Base-by-base conservation (phyloP, 768 basidiomycete species). In the Russula brevipes region DNA sequence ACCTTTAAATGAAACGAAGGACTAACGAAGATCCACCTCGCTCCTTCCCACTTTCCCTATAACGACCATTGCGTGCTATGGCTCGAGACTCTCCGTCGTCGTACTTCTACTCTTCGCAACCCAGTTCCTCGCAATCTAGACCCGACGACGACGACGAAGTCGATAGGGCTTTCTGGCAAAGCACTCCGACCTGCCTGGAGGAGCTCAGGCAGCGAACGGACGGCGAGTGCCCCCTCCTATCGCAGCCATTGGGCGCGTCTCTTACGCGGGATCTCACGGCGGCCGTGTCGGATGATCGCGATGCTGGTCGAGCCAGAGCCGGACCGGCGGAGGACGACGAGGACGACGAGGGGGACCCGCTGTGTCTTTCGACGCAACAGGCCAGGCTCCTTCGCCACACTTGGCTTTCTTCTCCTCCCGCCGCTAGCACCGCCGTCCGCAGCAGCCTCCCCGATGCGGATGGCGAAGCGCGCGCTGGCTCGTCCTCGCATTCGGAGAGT, bases 111-210 rank as follows among this genome's bases (percentile, higher is more conserved):
- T 44, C 24, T 36, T 60, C 42, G 19, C 52, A 54, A 30, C 59
- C 51, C 17, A 38, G 59, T 46, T 46, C 59, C 46, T 60, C 52
- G 42, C 44, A 45, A 17, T n/a, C 36, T 19, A 35, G 11, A 16
- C 17, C 16, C 42, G 24, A 50, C 41, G 41, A 42, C 14, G 59
- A 54, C 16, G 52, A 44, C 16, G 24, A 12, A 12, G 17, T 46
- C 19, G 59, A 60, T 35, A 53, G 59, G 39, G 47, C 46, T 49
- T 61, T 50, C 60, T 61, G 60, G 60, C 45, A 61, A 6, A 61
- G 46, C 31, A 56, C 60, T 8, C 60, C 53, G 46, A 54, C 54
- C 30, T 12, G 11, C 6, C 5, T 61, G 9, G 53, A 61, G 14
- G 6, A 50, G 38, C 46, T 56, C 16, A 53, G 24, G 54, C 19